phyloP scores from a whole-genome alignment of 2,329 filamentous ascomycete species.

The Leptographium flavum region DNA sequence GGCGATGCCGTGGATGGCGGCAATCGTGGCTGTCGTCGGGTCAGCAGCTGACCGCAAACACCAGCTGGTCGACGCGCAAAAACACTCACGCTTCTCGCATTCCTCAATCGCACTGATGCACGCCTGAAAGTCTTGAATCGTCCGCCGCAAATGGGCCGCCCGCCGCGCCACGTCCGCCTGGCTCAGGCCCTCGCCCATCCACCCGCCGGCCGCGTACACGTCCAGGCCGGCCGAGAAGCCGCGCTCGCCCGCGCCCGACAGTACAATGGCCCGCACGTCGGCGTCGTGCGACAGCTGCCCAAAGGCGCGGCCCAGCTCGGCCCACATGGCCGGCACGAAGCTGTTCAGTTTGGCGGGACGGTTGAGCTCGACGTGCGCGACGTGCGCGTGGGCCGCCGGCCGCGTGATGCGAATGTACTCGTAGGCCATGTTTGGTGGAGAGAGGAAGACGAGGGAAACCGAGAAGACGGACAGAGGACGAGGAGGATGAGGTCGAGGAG shows the following conservation, averaged over 20 bases:
- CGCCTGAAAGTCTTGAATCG: slow-evolving; percentile 68
- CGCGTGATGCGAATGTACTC: slow-evolving; percentile 34
- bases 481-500: background rate
- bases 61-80: background rate
- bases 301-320: slow-evolving; percentile 64
- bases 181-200: slow-evolving; percentile 32
- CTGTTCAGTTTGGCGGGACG: slow-evolving; percentile 77
- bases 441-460: background rate
- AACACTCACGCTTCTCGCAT: slow-evolving; percentile 67
- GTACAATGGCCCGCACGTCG: slow-evolving; percentile 59
- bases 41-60: background rate
- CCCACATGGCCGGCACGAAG: slow-evolving; percentile 76
- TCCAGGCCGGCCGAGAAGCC: slow-evolving; percentile 84
- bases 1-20: slow-evolving; percentile 63
- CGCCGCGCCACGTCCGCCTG: slow-evolving; percentile 48
- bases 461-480: background rate
- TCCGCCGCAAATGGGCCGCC: slow-evolving; percentile 45
- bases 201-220: slow-evolving; percentile 52
- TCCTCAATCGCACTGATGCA: slow-evolving; percentile 63
- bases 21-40: slow-evolving; percentile 59
- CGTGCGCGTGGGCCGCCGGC: slow-evolving; percentile 52
- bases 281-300: slow-evolving; percentile 55
- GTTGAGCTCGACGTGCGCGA: slow-evolving; percentile 89
- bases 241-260: slow-evolving; percentile 67
- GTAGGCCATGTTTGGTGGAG: slow-evolving; percentile 13